These are phyloP conservation scores for Mentha longifolia DNA, from an alignment of 257 asterid species.

Conservation along the genomic window DNA sequence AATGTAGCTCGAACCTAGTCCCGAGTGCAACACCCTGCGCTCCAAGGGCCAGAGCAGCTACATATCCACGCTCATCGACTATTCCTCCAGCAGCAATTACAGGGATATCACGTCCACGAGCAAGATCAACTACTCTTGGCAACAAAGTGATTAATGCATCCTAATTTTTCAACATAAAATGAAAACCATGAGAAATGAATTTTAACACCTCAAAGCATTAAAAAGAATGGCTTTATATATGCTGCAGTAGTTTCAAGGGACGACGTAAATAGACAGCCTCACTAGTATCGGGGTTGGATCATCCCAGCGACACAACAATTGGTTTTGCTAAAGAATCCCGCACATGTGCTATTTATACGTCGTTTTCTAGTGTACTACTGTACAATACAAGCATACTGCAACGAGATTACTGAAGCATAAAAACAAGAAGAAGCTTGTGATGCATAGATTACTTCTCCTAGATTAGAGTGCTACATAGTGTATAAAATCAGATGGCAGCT, in stretches of 20 bases:
- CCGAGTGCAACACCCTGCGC: constrained; percentile 85
- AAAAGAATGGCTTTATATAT: neutral
- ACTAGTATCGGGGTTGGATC: neutral
- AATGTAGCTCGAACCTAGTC: constrained; percentile 60
- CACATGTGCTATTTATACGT: neutral
- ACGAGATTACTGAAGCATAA: no score
- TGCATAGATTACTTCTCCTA: no score
- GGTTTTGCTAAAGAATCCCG: neutral
- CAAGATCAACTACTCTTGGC: constrained; percentile 84
- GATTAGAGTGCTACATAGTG: no score
- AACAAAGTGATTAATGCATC: constrained; percentile 65
- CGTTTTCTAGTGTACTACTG: neutral
- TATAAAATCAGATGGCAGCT: no score
- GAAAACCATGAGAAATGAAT: constrained; percentile 4
- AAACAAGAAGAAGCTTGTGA: no score
- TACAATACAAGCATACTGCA: no score
- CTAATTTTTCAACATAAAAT: constrained; percentile 39
- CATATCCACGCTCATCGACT: constrained; percentile 92
- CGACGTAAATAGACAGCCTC: neutral
- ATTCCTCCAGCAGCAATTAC: constrained; percentile 90
- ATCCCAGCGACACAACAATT: neutral
- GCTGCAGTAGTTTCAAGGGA: constrained; percentile 5
- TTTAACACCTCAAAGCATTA: neutral
- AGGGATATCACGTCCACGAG: constrained; percentile 49
- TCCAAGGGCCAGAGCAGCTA: constrained; percentile 92